Conservation (phyloP, 306 rosid species). For the Datisca glomerata region DNA sequence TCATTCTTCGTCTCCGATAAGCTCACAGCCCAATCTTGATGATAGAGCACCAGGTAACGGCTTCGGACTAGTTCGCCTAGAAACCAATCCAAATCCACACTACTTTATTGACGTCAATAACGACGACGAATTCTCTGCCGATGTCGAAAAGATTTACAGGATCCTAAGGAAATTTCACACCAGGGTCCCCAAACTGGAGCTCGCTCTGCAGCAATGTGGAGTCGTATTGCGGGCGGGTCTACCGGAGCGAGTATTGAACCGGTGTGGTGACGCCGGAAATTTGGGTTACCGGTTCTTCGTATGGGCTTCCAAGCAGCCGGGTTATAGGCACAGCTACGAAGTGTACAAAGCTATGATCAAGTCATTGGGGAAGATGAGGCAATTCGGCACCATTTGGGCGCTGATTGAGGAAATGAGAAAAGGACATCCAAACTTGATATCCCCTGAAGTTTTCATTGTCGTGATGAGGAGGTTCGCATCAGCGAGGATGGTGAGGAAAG, state of each 20-base stretch:
- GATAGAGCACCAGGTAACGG: constrained; percentile 6
- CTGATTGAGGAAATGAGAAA: constrained; percentile 72
- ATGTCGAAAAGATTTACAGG: constrained; percentile 58
- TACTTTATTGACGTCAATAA: constrained; percentile 8
- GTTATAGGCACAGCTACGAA: constrained; percentile 40
- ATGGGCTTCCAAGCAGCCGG: constrained; percentile 72
- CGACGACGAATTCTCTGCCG: constrained; percentile 51
- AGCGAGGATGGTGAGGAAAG: constrained; percentile 70
- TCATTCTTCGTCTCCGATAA: constrained; percentile 5
- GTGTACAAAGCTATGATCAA: constrained; percentile 66
- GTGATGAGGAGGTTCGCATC: constrained; percentile 82
- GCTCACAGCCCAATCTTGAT: constrained; percentile 4
- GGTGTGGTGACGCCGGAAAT: constrained; percentile 81
- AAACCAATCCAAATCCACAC: constrained; percentile 10
- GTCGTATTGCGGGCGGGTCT: constrained; percentile 55
- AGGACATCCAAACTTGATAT: constrained; percentile 47
- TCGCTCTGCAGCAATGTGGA: constrained; percentile 66
- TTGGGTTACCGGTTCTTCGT: constrained; percentile 59
- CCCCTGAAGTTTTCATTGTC: constrained; percentile 51
- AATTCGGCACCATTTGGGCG: constrained; percentile 79
- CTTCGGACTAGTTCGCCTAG: constrained; percentile 31
- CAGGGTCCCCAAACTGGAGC: constrained; percentile 67
- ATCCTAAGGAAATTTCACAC: constrained; percentile 60
- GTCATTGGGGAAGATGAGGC: constrained; percentile 67
- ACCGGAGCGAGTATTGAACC: constrained; percentile 48